Conservation (phyloP, 176 grass and related monocot genomes). For the Eremochloa ophiuroides region DNA sequence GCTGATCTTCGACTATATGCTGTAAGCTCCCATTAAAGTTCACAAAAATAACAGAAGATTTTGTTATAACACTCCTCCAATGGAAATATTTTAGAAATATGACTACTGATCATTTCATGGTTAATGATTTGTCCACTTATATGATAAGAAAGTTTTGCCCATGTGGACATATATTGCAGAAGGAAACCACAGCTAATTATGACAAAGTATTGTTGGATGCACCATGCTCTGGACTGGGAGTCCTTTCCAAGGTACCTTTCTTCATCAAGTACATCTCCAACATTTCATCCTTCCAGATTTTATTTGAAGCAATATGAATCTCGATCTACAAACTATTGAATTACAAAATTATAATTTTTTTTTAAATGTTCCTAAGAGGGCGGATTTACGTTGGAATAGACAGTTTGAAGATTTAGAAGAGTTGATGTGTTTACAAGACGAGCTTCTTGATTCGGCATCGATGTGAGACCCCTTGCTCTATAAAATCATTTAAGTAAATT, state of each 20-base stretch:
- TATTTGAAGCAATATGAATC: too few species aligned
- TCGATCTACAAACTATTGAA: not conserved
- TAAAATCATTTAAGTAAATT: constrained; percentile 14
- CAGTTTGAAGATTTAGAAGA: constrained; percentile 82
- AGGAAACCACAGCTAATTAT: constrained; percentile 38
- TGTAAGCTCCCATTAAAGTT: constrained; percentile 53
- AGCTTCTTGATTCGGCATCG: constrained; percentile 80
- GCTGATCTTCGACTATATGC: constrained; percentile 78
- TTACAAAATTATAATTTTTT: constrained; percentile 7
- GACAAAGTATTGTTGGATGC: constrained; percentile 92
- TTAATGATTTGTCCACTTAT: constrained; percentile 1
- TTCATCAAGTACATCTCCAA: not conserved
- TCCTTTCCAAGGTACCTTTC: constrained; percentile 82
- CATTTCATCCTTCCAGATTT: not conserved
- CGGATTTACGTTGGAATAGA: constrained; percentile 96
- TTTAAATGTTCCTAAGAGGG: constrained; percentile 53
- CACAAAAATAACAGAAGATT: not conserved
- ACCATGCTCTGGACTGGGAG: constrained; percentile 89
- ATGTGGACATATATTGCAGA: constrained; percentile 49
- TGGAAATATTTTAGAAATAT: constrained; percentile 31
- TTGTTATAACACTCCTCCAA: not conserved
- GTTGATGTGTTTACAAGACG: constrained; percentile 70
- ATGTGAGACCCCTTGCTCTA: constrained; percentile 38
- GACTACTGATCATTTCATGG: not conserved
- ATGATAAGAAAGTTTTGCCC: constrained; percentile 3